Evolutionary conservation across 768 basidiomycete species (phyloP).

Genomic region (Multifurca ochricompacta): DNA sequence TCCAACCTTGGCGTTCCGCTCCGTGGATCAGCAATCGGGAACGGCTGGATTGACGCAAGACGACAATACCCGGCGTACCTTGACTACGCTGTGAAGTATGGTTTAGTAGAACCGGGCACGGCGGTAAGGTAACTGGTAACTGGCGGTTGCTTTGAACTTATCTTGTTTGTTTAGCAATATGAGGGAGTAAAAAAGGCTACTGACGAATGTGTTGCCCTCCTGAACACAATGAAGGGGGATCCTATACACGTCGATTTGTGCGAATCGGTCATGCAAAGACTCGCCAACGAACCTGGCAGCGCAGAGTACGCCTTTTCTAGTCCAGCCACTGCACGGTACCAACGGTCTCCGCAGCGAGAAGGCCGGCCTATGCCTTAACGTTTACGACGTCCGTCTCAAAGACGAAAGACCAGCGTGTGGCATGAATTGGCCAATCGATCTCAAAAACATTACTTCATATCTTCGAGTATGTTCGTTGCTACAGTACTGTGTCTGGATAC

Average conservation of each 20-base stretch:
- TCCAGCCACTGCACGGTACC: neutral
- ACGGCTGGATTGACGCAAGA: conserved; percentile 93
- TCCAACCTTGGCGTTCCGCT: conserved; percentile 55
- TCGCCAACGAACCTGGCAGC: conserved; percentile 22
- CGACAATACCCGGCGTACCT: conserved; percentile 86
- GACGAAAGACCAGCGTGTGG: conserved; percentile 86
- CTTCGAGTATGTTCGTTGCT: conserved; percentile 54
- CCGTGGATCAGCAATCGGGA: conserved; percentile 84
- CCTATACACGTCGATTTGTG: conserved; percentile 53
- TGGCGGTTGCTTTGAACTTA: neutral
- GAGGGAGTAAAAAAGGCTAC: conserved; percentile 48
- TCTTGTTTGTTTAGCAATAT: conserved; percentile 41
- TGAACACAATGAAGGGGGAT: conserved; percentile 42
- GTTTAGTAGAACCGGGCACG: conserved; percentile 64
- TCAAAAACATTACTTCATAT: conserved; percentile 65
- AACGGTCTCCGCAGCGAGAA: conserved; percentile 50
- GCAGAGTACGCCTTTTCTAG: conserved; percentile 1
- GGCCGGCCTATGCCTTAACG: conserved; percentile 73
- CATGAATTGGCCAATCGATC: conserved; percentile 95
- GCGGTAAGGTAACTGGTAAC: conserved; percentile 38
- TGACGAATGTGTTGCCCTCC: conserved; percentile 48
- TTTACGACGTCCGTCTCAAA: conserved; percentile 90
- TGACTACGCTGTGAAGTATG: conserved; percentile 76
- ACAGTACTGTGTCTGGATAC: neutral
- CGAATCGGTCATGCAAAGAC: conserved; percentile 45